phyloP scores from a whole-genome alignment of 306 rosid genomes.

The Gillenia trifoliata region DNA sequence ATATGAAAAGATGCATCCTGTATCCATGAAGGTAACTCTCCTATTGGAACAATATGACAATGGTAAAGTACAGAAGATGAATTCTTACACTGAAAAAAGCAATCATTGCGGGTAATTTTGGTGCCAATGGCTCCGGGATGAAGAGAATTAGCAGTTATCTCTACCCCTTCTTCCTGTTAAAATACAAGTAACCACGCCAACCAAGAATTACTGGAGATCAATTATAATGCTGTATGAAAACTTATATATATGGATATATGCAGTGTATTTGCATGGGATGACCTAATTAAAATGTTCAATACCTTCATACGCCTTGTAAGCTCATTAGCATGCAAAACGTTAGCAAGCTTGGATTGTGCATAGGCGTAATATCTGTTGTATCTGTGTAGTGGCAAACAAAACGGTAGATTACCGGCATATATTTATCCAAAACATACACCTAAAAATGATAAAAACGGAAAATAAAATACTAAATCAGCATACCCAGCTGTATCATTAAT shows the following conservation, averaged over 20 bases:
- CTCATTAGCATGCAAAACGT: constrained; percentile 66
- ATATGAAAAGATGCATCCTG: background rate
- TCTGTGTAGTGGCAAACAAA: constrained; percentile 29
- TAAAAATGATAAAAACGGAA: background rate
- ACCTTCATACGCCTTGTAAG: constrained; percentile 62
- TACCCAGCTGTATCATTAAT: constrained; percentile 45
- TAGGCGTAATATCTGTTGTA: constrained; percentile 58
- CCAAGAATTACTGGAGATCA: background rate
- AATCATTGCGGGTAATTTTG: constrained; percentile 52
- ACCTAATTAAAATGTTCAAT: background rate
- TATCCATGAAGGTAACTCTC: background rate
- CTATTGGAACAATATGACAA: background rate
- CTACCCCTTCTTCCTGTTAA: constrained; percentile 65
- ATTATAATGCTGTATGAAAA: too few relatives aligned
- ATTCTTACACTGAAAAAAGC: constrained; percentile 41
- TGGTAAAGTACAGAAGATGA: background rate
- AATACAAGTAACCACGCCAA: background rate
- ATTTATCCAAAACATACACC: background rate
- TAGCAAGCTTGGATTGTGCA: constrained; percentile 87
- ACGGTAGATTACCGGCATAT: background rate
- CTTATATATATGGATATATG: background rate
- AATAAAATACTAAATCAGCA: background rate
- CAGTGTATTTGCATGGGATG: background rate
- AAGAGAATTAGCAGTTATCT: constrained; percentile 63
- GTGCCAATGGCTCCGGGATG: constrained; percentile 83